Conservation (phyloP, 2,329 filamentous ascomycete genomes). For the Venturia nashicola region DNA sequence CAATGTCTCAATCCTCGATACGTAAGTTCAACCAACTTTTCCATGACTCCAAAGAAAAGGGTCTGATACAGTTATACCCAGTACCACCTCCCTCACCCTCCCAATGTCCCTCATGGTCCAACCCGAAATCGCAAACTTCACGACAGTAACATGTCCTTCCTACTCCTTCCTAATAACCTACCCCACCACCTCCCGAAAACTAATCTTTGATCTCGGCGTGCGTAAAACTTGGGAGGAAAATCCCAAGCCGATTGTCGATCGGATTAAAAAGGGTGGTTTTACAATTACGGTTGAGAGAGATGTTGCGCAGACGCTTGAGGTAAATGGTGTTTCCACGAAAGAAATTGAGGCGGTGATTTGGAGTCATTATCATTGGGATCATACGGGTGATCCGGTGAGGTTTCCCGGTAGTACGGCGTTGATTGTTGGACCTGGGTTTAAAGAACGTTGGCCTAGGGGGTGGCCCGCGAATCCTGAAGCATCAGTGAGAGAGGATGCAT, state of each 20-base stretch:
- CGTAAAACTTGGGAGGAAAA: conserved; percentile 34
- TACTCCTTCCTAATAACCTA: conserved; percentile 39
- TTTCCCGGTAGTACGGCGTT: conserved; percentile 37
- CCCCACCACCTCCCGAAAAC: conserved; percentile 21
- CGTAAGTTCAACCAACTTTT: not conserved
- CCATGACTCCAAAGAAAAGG: no score
- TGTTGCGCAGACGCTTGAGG: conserved; percentile 26
- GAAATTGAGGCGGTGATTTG: conserved; percentile 27
- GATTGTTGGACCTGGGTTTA: conserved; percentile 42
- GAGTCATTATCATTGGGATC: conserved; percentile 35
- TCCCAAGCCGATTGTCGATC: conserved; percentile 18
- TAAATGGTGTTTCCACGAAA: conserved; percentile 19
- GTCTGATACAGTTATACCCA: not conserved
- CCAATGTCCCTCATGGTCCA: conserved; percentile 21
- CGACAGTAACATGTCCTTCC: conserved; percentile 25
- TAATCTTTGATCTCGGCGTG: conserved; percentile 36
- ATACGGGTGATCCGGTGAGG: conserved; percentile 36
- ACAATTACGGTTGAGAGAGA: conserved; percentile 30
- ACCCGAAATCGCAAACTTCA: conserved; percentile 26
- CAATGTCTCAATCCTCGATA: conserved; percentile 9
- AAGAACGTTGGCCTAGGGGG: conserved; percentile 32
- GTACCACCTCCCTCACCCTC: conserved; percentile 2
- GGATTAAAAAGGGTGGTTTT: conserved; percentile 17
- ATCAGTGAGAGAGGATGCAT: conserved; percentile 16
- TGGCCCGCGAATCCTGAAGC: conserved; percentile 25